Base-by-base conservation (phyloP, 148 eudicot genomes). In the Rhododendron ovatum region DNA sequence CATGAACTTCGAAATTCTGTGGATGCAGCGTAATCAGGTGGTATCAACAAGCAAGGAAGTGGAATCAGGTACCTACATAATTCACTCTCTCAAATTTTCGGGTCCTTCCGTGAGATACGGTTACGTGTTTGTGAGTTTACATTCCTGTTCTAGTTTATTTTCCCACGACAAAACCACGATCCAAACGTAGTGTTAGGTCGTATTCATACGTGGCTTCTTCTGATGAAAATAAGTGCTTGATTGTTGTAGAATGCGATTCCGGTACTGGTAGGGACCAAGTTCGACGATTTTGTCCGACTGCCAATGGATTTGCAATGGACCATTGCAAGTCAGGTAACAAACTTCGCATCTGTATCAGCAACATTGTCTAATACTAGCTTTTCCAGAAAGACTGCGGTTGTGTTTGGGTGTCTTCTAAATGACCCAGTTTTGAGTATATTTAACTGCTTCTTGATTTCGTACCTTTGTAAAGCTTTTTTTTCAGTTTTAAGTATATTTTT, bases 261-360 rank as follows among this genome's bases (percentile, higher is more conserved):
- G 8, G 84, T 94, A 26, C 83, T 94, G 82, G 89, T 94, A 33
- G 96, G 96, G 37, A 94, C 95, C 80, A 94, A 94, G 86, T 94
- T 94, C 67, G 95, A 94, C 55, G 96, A 94, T 65, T 94, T 94
- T 41, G 92, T 90, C 33, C 91, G 93, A 51, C 90, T 91, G 55
- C 96, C 96, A 33, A 86, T 88, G 15, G 94, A 92, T 89, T 85
- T 94, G 75, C 96, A 94, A 84, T 92, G 95, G 95, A 89, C 93
- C 28, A 91, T 93, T 13, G 89, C 92, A 63, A 91, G 88, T 59
- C 93, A 92, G 95, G 95, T 92, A 91, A 59, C 1, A 43, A 28
- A 71, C 28, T 81, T 57, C 3, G 26, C 67, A 18, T 77, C 53
- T 41, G 2, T 11, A 78, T 41, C 47, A 82, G 20, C 30, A 11